phyloP scores from a whole-genome alignment of 768 basidiomycete genomes.

The Boletus tomentosulus region DNA sequence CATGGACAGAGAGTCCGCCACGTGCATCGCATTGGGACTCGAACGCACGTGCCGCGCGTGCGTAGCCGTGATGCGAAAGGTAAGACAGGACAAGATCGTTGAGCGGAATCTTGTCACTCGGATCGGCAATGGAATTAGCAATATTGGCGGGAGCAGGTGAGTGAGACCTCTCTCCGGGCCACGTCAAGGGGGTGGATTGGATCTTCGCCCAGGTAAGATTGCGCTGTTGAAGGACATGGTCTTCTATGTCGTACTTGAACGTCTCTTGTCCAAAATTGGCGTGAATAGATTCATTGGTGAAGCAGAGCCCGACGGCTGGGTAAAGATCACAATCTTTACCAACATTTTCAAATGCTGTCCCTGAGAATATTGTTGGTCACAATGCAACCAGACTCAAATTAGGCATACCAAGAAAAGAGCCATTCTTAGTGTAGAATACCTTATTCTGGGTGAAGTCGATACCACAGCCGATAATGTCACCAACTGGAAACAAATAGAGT shows the following conservation, averaged over 20 bases:
- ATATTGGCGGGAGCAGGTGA: slow-evolving; percentile 3
- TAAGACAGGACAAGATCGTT: slow-evolving; percentile 76
- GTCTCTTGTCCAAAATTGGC: slow-evolving; percentile 86
- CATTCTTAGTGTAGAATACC: slow-evolving; percentile 91
- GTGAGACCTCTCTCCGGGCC: slow-evolving; percentile 27
- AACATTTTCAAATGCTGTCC: slow-evolving; percentile 67
- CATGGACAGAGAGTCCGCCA: slow-evolving; percentile 20
- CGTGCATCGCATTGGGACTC: slow-evolving; percentile 42
- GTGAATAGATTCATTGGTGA: slow-evolving; percentile 69
- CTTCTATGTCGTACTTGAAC: slow-evolving; percentile 90
- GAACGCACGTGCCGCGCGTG: slow-evolving; percentile 65
- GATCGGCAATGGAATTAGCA: slow-evolving; percentile 33
- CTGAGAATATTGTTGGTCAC: slow-evolving; percentile 33
- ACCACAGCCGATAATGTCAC: slow-evolving; percentile 89
- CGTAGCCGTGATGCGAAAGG: slow-evolving; percentile 82
- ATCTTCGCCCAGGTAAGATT: slow-evolving; percentile 66
- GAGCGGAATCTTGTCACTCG: slow-evolving; percentile 54
- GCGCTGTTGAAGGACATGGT: slow-evolving; percentile 70
- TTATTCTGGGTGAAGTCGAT: slow-evolving; percentile 80
- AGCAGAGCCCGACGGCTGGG: slow-evolving; percentile 86
- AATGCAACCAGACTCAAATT: slow-evolving; percentile 1
- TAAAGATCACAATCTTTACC: slow-evolving; percentile 65
- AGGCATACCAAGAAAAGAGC: slow-evolving; percentile 56
- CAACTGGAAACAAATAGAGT: slow-evolving; percentile 44
- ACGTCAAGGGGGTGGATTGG: slow-evolving; percentile 51